phyloP scores from a whole-genome alignment of 75 land plant genomes.

The Chamaecyparis obtusa region DNA sequence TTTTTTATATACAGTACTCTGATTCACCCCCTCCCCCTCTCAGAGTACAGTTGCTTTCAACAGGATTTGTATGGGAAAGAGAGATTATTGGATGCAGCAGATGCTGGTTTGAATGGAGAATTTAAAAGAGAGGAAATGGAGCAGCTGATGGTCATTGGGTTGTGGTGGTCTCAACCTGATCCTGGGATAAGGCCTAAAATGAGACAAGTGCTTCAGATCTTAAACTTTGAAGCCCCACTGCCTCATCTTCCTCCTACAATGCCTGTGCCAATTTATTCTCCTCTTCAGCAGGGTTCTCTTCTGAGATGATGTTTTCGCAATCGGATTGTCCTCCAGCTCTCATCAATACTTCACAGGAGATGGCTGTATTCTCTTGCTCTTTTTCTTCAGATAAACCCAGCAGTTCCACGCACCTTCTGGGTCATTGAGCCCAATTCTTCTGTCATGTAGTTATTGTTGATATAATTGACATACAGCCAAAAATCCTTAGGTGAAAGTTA shows the following conservation, averaged over 20 bases:
- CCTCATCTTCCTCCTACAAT: neutral
- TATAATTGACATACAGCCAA: too few species aligned
- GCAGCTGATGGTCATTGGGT: constrained; percentile 51
- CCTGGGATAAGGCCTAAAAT: constrained; percentile 46
- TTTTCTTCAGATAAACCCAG: neutral
- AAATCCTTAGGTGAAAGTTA: too few species aligned
- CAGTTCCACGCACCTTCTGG: neutral
- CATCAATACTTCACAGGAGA: neutral
- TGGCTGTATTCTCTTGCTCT: neutral
- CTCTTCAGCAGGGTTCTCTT: neutral
- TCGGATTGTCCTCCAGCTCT: neutral
- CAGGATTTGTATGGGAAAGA: constrained; percentile 23
- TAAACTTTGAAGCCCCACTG: constrained; percentile 26
- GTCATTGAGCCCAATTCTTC: too few species aligned
- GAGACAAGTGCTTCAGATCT: constrained; percentile 52
- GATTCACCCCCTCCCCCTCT: too few species aligned
- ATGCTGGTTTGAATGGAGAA: constrained; percentile 26
- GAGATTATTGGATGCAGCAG: constrained; percentile 13
- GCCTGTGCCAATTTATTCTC: neutral
- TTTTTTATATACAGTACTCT: too few species aligned
- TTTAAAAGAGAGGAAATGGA: constrained; percentile 41
- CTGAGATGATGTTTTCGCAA: neutral
- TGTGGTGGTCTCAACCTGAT: constrained; percentile 59
- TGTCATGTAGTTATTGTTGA: too few species aligned
- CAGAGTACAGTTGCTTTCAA: too few species aligned